These are phyloP conservation scores for Endocarpon pusillum DNA, from an alignment of 495 filamentous ascomycete genomes.

Conservation along the genomic window DNA sequence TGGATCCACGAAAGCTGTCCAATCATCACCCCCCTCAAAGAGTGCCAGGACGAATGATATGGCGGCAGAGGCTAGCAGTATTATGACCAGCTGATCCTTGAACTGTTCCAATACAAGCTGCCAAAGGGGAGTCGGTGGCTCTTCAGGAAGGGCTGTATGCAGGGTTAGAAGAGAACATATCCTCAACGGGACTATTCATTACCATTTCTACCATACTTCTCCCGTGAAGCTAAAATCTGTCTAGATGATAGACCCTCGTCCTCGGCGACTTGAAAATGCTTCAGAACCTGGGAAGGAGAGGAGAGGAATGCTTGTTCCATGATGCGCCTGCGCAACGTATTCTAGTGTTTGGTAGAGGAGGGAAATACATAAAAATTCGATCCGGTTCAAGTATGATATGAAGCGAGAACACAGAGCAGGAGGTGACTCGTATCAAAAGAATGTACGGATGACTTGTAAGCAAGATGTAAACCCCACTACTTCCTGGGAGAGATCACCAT, in stretches of 20 bases:
- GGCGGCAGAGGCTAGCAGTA: constrained; percentile 82
- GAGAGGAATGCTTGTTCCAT: constrained; percentile 75
- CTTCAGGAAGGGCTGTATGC: constrained; percentile 69
- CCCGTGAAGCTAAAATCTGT: constrained; percentile 44
- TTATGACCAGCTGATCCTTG: constrained; percentile 96
- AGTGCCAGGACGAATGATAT: constrained; percentile 88
- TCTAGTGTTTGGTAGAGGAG: too few relatives aligned
- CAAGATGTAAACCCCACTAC: too few relatives aligned
- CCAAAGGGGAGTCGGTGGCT: constrained; percentile 95
- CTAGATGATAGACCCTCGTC: constrained; percentile 47
- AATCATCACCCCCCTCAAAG: constrained; percentile 81
- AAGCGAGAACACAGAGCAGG: too few relatives aligned
- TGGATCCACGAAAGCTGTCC: constrained; percentile 98
- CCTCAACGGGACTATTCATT: constrained; percentile 26
- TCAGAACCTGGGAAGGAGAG: constrained; percentile 49
- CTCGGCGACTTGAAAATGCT: constrained; percentile 52
- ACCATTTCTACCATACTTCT: constrained; percentile 79
- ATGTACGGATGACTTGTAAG: too few relatives aligned
- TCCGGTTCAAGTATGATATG: too few relatives aligned
- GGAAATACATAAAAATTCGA: too few relatives aligned
- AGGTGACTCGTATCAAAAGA: too few relatives aligned
- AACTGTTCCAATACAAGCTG: constrained; percentile 95
- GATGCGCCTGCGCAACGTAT: too few relatives aligned
- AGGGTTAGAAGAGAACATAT: constrained; percentile 9
- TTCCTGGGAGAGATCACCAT: too few relatives aligned